These are phyloP conservation scores for Lachnum nothofagi DNA, from an alignment of 2,329 filamentous ascomycete genomes.

Conservation along the genomic window DNA sequence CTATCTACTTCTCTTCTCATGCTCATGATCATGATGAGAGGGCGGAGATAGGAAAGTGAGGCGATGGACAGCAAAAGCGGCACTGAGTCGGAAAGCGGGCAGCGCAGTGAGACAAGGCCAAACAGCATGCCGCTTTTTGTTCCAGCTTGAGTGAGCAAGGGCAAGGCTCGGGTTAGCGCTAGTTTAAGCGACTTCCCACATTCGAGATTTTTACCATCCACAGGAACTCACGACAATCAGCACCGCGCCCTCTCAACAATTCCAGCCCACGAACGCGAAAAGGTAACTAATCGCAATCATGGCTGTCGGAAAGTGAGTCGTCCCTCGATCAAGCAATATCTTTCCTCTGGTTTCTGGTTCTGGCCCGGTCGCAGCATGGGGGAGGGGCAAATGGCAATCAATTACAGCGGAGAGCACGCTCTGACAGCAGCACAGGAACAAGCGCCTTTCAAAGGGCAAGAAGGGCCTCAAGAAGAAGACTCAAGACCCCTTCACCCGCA, in stretches of 20 bases:
- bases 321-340: slow-evolving; percentile 8
- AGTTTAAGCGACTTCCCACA: slow-evolving; percentile 3
- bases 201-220: slow-evolving; percentile 6
- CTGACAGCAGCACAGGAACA: slow-evolving; percentile 65
- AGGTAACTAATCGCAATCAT: slow-evolving; percentile 57
- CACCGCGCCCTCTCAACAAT: slow-evolving; percentile 19
- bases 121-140: too few species aligned
- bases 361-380: slow-evolving; percentile 2
- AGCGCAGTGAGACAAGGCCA: too few species aligned
- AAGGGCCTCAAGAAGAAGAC: slow-evolving; percentile 99
- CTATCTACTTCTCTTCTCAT: too few species aligned
- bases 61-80: too few species aligned
- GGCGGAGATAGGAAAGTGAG: too few species aligned
- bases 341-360: slow-evolving; percentile 5
- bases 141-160: too few species aligned
- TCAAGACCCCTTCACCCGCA: slow-evolving; percentile 92
- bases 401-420: slow-evolving; percentile 12
- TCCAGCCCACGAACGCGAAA: slow-evolving; percentile 26
- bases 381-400: slow-evolving; percentile 18
- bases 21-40: too few species aligned
- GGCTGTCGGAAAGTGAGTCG: slow-evolving; percentile 73
- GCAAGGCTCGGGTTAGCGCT: too few species aligned
- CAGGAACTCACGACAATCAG: slow-evolving; percentile 14
- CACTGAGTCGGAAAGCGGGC: too few species aligned
- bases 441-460: slow-evolving; percentile 99